These are phyloP conservation scores for Backusella macrospora DNA, from an alignment of 192 early-diverging fungal genomes.

Conservation along the genomic window DNA sequence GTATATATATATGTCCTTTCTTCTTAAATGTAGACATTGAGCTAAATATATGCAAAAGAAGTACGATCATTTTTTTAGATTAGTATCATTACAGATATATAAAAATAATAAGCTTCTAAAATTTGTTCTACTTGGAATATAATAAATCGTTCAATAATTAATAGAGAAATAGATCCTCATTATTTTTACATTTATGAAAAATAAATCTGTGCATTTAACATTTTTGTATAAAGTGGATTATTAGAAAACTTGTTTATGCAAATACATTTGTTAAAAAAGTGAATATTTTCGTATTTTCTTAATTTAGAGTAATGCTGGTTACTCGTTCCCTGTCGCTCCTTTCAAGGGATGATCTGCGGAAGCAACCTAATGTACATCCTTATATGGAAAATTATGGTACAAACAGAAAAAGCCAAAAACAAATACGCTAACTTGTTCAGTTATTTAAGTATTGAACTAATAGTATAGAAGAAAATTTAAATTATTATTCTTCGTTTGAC, in stretches of 20 bases:
- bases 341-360: background rate
- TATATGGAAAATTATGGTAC: background rate
- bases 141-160: background rate
- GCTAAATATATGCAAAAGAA: background rate
- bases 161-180: background rate
- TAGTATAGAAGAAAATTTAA: background rate
- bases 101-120: background rate
- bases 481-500: background rate
- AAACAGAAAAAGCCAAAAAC: background rate
- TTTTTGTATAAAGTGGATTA: slow-evolving; percentile 5
- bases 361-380: background rate
- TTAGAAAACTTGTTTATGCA: slow-evolving; percentile 7
- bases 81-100: background rate
- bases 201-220: background rate
- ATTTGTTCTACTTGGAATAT: background rate
- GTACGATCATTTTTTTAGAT: background rate
- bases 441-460: background rate
- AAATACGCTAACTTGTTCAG: background rate
- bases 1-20: background rate
- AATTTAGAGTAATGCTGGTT: background rate
- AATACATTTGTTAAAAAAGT: background rate
- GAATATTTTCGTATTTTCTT: background rate
- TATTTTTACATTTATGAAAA: background rate
- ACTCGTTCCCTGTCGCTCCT: background rate
- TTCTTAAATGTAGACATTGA: background rate